phyloP scores from a whole-genome alignment of 1,284 basidiomycete species.

The Inonotus hispidus region DNA sequence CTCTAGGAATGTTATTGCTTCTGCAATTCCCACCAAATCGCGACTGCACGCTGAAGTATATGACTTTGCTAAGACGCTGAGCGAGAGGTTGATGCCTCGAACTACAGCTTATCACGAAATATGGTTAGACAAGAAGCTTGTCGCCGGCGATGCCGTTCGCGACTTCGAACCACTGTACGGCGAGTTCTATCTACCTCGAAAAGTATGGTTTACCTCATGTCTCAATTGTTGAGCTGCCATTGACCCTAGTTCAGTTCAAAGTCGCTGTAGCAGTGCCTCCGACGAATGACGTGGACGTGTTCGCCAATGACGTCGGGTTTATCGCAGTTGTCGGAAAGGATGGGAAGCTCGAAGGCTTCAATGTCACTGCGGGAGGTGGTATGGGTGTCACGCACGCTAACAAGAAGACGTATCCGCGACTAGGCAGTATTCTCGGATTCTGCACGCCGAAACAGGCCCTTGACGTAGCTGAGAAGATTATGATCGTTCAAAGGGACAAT shows the following conservation, averaged over 20 bases:
- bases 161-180: slow-evolving; percentile 97
- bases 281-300: slow-evolving; percentile 95
- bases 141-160: slow-evolving; percentile 86
- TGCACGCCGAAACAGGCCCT: slow-evolving; percentile 85
- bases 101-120: slow-evolving; percentile 98
- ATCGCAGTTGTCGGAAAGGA: slow-evolving; percentile 82
- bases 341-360: slow-evolving; percentile 81
- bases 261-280: slow-evolving; percentile 95
- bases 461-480: slow-evolving; percentile 86
- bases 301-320: slow-evolving; percentile 94
- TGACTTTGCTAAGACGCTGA: slow-evolving; percentile 82
- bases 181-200: slow-evolving; percentile 93
- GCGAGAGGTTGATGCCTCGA: slow-evolving; percentile 83
- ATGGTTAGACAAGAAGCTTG: slow-evolving; percentile 95
- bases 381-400: slow-evolving; percentile 99
- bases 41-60: slow-evolving; percentile 83
- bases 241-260: slow-evolving; percentile 71
- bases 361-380: slow-evolving; percentile 88
- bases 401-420: slow-evolving; percentile 97
- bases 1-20: slow-evolving; percentile 84
- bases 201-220: slow-evolving; percentile 41
- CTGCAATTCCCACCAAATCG: slow-evolving; percentile 86
- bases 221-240: background rate
- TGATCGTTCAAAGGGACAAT: slow-evolving; percentile 93
- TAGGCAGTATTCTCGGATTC: slow-evolving; percentile 89